Percentiles rank a stretch among this genome's conserved stretches.
phyloP scores from a whole-genome alignment of 495 filamentous ascomycete genomes.

The Xylaria acuta region DNA sequence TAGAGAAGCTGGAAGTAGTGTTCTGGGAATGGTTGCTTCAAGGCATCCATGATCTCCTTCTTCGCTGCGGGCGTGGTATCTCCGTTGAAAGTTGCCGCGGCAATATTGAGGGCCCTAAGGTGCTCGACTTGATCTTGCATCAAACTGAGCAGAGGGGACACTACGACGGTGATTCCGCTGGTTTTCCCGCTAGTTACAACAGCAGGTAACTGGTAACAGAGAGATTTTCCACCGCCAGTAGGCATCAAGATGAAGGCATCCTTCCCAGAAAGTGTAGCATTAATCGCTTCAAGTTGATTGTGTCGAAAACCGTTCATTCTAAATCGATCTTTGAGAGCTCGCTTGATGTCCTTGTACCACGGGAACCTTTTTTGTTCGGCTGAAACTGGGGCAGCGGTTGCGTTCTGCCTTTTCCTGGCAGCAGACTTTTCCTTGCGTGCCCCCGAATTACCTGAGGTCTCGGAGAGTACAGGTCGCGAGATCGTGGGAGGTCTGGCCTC shows the following conservation, averaged over 20 bases:
- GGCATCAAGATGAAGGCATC: conserved; percentile 97
- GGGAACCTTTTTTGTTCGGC: conserved; percentile 55
- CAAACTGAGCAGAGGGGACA: conserved; percentile 91
- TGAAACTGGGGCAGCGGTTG: conserved; percentile 38
- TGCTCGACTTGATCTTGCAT: conserved; percentile 97
- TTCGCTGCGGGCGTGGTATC: conserved; percentile 65
- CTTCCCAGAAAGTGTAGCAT: conserved; percentile 83
- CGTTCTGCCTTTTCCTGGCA: conserved; percentile 35
- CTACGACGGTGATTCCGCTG: conserved; percentile 84
- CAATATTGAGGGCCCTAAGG: conserved; percentile 73
- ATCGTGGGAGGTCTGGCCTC: conserved; percentile 30
- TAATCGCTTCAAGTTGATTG: conserved; percentile 96
- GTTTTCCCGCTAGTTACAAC: conserved; percentile 82
- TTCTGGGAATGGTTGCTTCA: conserved; percentile 69
- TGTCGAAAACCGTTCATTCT: conserved; percentile 81
- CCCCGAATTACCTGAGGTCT: conserved; percentile 46
- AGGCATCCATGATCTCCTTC: conserved; percentile 61
- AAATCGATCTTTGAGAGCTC: conserved; percentile 78
- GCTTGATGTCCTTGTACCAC: conserved; percentile 88
- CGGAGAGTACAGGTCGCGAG: conserved; percentile 42
- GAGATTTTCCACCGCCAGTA: conserved; percentile 93
- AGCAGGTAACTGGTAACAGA: conserved; percentile 95
- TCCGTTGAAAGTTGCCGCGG: conserved; percentile 79
- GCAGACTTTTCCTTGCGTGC: conserved; percentile 39
- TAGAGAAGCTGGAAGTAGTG: conserved; percentile 83